These are phyloP conservation scores for Cucurbita argyrosperma DNA, from an alignment of 306 rosid species.

Conservation along the genomic window DNA sequence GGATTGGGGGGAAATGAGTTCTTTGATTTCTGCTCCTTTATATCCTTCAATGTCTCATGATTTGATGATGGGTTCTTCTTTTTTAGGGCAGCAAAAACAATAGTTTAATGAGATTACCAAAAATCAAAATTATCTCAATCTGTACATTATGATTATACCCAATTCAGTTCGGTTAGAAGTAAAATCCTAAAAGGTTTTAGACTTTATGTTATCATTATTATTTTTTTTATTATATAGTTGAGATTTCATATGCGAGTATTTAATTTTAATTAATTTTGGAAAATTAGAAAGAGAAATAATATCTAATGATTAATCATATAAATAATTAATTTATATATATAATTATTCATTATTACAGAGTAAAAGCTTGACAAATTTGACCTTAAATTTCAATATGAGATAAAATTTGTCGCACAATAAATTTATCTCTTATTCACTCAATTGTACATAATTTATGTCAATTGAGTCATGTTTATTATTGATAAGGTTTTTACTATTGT, in stretches of 20 bases:
- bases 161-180: not conserved
- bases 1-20: conserved; percentile 33
- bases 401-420: too few species aligned
- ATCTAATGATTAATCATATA: not conserved
- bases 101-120: not conserved
- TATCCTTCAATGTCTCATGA: not conserved
- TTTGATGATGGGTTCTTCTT: not conserved
- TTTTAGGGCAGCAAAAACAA: not conserved
- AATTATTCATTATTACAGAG: not conserved
- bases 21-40: conserved; percentile 25
- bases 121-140: not conserved
- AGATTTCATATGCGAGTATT: not conserved
- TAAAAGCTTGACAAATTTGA: not conserved
- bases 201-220: not conserved
- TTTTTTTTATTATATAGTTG: not conserved
- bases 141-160: not conserved
- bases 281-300: not conserved
- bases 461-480: too few species aligned
- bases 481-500: too few species aligned
- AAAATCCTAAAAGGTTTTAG: not conserved
- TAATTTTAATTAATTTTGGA: not conserved
- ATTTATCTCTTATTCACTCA: too few species aligned
- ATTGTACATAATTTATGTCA: too few species aligned
- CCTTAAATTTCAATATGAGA: too few species aligned
- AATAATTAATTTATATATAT: too few species aligned